A percentile compares a stretch with the other conserved stretches of the same genome.
Conservation (phyloP, 177 flowering plant genomes). For the Vitis hybrid region DNA sequence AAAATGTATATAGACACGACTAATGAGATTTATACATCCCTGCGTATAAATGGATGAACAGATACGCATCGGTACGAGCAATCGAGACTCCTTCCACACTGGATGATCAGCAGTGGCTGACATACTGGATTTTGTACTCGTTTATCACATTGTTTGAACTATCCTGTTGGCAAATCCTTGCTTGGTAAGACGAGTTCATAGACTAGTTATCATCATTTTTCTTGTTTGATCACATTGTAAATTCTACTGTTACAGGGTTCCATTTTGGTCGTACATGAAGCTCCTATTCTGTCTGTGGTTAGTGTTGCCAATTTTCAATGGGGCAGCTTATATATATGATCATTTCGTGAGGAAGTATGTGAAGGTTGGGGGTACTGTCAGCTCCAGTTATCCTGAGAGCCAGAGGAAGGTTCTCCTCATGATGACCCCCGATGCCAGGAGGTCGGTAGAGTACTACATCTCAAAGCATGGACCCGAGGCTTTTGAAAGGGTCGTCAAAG, state of each 20-base stretch:
- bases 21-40: neutral
- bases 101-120: constrained; percentile 92
- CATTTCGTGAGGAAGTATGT: constrained; percentile 61
- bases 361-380: constrained; percentile 43
- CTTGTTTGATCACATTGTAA: too few species aligned
- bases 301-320: constrained; percentile 80
- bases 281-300: constrained; percentile 65
- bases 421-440: constrained; percentile 81
- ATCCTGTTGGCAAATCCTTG: constrained; percentile 57
- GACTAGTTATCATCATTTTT: too few species aligned
- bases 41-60: constrained; percentile 20
- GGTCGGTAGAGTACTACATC: constrained; percentile 64
- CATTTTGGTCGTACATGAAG: constrained; percentile 80
- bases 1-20: neutral
- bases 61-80: constrained; percentile 82
- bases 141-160: constrained; percentile 80
- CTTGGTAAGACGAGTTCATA: constrained; percentile 39
- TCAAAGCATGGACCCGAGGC: constrained; percentile 68
- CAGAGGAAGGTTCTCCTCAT: constrained; percentile 66
- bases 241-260: constrained; percentile 46
- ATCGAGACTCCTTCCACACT: constrained; percentile 73
- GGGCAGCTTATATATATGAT: constrained; percentile 83
- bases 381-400: constrained; percentile 41
- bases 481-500: constrained; percentile 73
- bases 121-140: constrained; percentile 88